phyloP scores from a whole-genome alignment of 306 rosid genomes.

The Gastrolobium bilobum region DNA sequence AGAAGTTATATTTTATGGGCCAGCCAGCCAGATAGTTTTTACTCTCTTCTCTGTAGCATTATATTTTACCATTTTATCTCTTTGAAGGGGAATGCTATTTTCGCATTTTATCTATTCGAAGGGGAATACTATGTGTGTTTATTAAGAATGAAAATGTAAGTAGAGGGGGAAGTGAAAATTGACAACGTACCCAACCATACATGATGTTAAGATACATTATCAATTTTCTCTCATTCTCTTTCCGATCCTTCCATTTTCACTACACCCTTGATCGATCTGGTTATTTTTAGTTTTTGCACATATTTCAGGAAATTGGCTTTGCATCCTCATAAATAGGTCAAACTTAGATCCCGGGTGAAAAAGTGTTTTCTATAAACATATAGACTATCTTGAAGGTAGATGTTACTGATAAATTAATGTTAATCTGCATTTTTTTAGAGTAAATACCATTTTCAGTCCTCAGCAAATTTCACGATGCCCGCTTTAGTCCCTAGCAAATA shows the following conservation, averaged over 20 bases:
- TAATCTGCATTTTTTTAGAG: too few species aligned
- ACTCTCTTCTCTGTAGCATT: neutral
- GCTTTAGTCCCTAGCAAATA: too few species aligned
- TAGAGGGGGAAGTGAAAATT: neutral
- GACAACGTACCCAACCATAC: neutral
- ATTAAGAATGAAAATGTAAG: conserved; percentile 2
- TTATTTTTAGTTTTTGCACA: neutral
- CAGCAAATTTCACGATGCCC: too few species aligned
- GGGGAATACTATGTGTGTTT: neutral
- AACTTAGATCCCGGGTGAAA: neutral
- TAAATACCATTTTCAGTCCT: too few species aligned
- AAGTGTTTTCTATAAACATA: neutral
- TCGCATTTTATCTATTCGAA: neutral
- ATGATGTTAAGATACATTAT: neutral
- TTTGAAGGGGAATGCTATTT: neutral
- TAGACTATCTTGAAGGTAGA: neutral
- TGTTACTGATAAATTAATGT: neutral
- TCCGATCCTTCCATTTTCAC: neutral
- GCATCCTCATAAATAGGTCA: neutral
- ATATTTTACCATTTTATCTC: neutral
- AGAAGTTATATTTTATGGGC: neutral
- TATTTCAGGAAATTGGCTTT: neutral
- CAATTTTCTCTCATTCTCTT: neutral
- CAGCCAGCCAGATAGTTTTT: neutral
- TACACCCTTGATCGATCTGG: neutral